Conservation (phyloP, 371 early-diverging fungal species). For the Amoeboaphelidium occidentale region DNA sequence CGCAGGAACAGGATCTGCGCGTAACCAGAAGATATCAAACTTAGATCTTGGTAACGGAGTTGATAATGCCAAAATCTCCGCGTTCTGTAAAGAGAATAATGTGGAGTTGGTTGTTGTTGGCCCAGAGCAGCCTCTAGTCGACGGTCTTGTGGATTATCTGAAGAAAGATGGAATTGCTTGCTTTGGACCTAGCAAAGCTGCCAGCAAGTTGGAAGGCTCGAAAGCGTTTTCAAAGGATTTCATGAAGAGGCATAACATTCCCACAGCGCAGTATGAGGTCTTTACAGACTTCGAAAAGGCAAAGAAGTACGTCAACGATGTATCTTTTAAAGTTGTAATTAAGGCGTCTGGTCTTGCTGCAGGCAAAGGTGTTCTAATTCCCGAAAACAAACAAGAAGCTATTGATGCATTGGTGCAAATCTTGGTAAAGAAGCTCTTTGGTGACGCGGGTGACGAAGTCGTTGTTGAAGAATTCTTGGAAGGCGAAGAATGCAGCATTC, state of each 20-base stretch:
- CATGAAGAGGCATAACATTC: constrained; percentile 81
- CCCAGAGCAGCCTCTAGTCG: constrained; percentile 90
- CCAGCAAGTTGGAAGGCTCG: constrained; percentile 83
- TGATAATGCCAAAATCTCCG: constrained; percentile 21
- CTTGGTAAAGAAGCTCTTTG: constrained; percentile 72
- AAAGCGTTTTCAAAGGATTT: constrained; percentile 94
- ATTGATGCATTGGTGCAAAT: constrained; percentile 51
- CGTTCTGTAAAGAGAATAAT: constrained; percentile 51
- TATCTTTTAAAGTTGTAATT: constrained; percentile 8
- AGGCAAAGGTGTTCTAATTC: constrained; percentile 89
- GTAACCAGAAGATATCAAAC: too few species aligned
- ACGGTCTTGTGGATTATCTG: constrained; percentile 59
- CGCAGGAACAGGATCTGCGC: too few species aligned
- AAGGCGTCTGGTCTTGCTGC: constrained; percentile 89
- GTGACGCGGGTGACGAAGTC: constrained; percentile 66
- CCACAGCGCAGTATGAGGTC: constrained; percentile 72
- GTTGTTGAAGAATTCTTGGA: constrained; percentile 82
- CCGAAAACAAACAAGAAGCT: constrained; percentile 60
- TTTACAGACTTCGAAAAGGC: constrained; percentile 69
- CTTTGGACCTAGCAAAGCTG: constrained; percentile 75
- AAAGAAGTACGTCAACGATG: constrained; percentile 40
- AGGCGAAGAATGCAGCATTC: constrained; percentile 72
- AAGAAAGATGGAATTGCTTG: constrained; percentile 72
- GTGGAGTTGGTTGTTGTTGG: constrained; percentile 62
- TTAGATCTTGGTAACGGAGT: too few species aligned